These are phyloP conservation scores for Acrodontium crateriforme DNA, from an alignment of 2,329 filamentous ascomycete species.

Conservation along the genomic window DNA sequence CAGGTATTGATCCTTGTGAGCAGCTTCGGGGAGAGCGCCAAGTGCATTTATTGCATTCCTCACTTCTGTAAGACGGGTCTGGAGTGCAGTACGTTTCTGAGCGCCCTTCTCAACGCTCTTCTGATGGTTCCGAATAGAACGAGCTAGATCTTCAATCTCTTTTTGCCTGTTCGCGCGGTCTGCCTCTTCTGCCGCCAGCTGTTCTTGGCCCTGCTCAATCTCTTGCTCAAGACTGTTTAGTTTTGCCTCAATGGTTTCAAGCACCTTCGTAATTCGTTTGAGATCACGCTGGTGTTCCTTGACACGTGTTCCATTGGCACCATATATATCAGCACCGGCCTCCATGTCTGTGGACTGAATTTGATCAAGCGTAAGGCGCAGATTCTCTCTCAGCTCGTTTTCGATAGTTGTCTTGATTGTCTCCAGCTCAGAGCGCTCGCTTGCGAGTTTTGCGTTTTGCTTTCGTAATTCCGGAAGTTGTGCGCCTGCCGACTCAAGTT, in stretches of 20 bases:
- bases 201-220: conserved; percentile 45
- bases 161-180: conserved; percentile 50
- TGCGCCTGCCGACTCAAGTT: conserved; percentile 57
- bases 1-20: conserved; percentile 71
- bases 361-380: conserved; percentile 76
- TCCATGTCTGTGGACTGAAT: conserved; percentile 66
- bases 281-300: conserved; percentile 71
- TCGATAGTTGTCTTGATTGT: conserved; percentile 71
- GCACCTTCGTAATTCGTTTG: conserved; percentile 56
- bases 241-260: conserved; percentile 53
- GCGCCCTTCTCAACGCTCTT: conserved; percentile 85
- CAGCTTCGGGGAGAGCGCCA: conserved; percentile 84
- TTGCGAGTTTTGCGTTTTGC: conserved; percentile 62
- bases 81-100: conserved; percentile 70
- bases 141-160: conserved; percentile 60
- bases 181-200: conserved; percentile 47
- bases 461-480: conserved; percentile 61
- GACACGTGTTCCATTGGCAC: conserved; percentile 41
- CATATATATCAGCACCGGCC: conserved; percentile 28
- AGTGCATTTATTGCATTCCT: conserved; percentile 83
- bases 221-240: conserved; percentile 61
- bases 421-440: conserved; percentile 62
- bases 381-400: conserved; percentile 74
- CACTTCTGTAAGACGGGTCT: conserved; percentile 63
- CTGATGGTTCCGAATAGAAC: conserved; percentile 70